Percentiles rank a stretch among this genome's conserved stretches.
Conservation (phyloP, 2,329 filamentous ascomycete genomes). For the Pseudopyrenochaeta lycopersici region DNA sequence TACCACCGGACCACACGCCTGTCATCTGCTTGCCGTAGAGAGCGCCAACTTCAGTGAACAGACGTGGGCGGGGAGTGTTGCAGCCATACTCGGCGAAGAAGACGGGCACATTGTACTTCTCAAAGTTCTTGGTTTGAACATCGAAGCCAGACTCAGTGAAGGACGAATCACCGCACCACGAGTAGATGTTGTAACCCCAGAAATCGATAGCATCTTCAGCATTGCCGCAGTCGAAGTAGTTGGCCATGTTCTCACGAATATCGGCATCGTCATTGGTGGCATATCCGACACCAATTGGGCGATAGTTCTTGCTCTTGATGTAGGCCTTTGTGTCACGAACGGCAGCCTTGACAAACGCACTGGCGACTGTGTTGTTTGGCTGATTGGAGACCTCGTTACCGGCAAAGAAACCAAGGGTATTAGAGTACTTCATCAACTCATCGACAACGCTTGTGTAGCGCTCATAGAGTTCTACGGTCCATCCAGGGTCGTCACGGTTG, state of each 20-base stretch:
- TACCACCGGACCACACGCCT: slow-evolving; percentile 89
- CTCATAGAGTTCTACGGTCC: slow-evolving; percentile 79
- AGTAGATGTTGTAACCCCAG: slow-evolving; percentile 99
- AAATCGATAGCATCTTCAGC: slow-evolving; percentile 79
- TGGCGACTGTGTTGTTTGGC: slow-evolving; percentile 86
- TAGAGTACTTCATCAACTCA: slow-evolving; percentile 80
- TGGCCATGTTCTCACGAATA: slow-evolving; percentile 81
- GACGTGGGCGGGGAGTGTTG: slow-evolving; percentile 76
- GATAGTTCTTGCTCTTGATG: slow-evolving; percentile 81
- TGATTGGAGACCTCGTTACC: slow-evolving; percentile 97
- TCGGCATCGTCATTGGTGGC: slow-evolving; percentile 91
- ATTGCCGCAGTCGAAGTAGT: slow-evolving; percentile 93
- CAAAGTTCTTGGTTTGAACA: slow-evolving; percentile 84
- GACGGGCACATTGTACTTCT: slow-evolving; percentile 87
- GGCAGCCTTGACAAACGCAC: slow-evolving; percentile 95
- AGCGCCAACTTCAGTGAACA: slow-evolving; percentile 84
- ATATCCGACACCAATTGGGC: slow-evolving; percentile 88
- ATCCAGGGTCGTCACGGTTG: slow-evolving; percentile 79
- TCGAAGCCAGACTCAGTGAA: slow-evolving; percentile 82
- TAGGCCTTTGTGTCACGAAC: slow-evolving; percentile 96
- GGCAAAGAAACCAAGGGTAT: slow-evolving; percentile 96
- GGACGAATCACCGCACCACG: slow-evolving; percentile 90
- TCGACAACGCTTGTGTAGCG: slow-evolving; percentile 90
- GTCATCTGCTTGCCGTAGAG: slow-evolving; percentile 86
- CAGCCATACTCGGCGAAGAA: slow-evolving; percentile 99